Conservation (phyloP, 768 basidiomycete species). For the Tubosaeta brunneosetosa region DNA sequence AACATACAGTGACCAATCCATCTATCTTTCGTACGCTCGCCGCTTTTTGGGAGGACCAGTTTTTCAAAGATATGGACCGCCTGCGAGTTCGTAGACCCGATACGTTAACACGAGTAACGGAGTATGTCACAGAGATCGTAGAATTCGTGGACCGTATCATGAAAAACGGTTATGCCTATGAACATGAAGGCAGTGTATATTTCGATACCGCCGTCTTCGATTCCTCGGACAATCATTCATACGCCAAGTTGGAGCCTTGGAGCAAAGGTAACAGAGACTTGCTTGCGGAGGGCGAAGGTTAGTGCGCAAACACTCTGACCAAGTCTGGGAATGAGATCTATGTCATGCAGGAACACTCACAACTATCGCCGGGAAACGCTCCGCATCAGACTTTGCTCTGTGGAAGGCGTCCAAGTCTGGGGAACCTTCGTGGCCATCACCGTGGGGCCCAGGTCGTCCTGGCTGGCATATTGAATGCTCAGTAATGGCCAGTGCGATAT, state of each 20-base stretch:
- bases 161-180: constrained; percentile 75
- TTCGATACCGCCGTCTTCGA: constrained; percentile 87
- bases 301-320: constrained; percentile 4
- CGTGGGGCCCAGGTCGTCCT: constrained; percentile 89
- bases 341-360: constrained; percentile 51
- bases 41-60: constrained; percentile 83
- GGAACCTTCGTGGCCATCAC: constrained; percentile 93
- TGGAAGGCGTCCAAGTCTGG: constrained; percentile 98
- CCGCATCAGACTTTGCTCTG: constrained; percentile 90
- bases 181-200: constrained; percentile 79
- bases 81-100: constrained; percentile 85
- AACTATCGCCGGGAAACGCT: constrained; percentile 57
- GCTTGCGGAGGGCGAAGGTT: constrained; percentile 90
- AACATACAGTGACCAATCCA: constrained; percentile 79
- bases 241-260: constrained; percentile 95
- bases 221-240: constrained; percentile 67
- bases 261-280: constrained; percentile 90
- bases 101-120: constrained; percentile 90
- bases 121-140: constrained; percentile 95
- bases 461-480: constrained; percentile 99
- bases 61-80: constrained; percentile 90
- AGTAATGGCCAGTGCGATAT: constrained; percentile 89
- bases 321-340: background rate
- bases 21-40: constrained; percentile 78
- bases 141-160: constrained; percentile 82